These are phyloP conservation scores for Talaromyces sp. DNA, from an alignment of 2,329 filamentous ascomycete species.

Conservation along the genomic window DNA sequence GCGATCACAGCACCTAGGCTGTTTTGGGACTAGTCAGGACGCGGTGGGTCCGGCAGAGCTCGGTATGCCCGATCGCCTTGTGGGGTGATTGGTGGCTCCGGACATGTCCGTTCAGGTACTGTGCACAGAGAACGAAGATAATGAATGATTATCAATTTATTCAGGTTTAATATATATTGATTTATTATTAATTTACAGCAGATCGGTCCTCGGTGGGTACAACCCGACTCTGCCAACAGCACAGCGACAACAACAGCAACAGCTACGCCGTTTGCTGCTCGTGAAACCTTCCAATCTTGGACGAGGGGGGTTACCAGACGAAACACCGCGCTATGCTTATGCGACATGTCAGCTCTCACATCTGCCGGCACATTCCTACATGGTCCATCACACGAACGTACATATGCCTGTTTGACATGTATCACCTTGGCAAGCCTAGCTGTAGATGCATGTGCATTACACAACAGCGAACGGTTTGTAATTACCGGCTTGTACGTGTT, in stretches of 20 bases:
- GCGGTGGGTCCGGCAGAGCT: not conserved
- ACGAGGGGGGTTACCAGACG: not conserved
- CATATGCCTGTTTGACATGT: not conserved
- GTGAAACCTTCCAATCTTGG: not conserved
- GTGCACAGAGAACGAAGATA: no score
- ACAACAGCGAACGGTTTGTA: not conserved
- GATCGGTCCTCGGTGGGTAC: not conserved
- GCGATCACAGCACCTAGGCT: not conserved
- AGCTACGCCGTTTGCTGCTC: not conserved
- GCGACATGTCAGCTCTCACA: not conserved
- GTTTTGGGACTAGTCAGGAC: not conserved
- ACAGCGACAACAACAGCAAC: not conserved
- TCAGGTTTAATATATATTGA: not conserved
- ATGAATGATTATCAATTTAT: not conserved
- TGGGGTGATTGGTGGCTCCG: not conserved
- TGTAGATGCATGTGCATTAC: not conserved
- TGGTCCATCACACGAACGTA: not conserved
- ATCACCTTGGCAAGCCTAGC: not conserved
- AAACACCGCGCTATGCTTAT: not conserved
- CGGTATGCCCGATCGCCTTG: constrained; percentile 7
- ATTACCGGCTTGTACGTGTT: no score
- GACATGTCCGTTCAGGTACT: not conserved
- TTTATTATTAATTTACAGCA: not conserved
- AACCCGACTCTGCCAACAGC: no score
- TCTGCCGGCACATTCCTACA: not conserved